Evolutionary conservation across 2,329 filamentous ascomycete genomes (phyloP), one percentile per base, ranked within the genome.

Genomic region (Cyanodermella asteris): DNA sequence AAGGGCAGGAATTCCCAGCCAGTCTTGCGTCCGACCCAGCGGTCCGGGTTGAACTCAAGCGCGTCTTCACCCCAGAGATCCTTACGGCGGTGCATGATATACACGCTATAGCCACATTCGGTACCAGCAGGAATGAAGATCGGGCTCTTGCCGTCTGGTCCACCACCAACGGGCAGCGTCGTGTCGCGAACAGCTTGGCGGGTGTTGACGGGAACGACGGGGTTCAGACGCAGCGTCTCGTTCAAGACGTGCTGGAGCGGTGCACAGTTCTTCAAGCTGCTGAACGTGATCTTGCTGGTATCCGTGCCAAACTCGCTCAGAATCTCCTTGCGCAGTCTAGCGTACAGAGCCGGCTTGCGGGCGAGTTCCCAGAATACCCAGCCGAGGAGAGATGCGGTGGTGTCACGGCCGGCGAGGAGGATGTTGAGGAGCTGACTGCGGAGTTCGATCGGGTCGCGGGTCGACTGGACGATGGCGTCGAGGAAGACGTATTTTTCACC

Each of bases 81-180:
- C 19, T 42, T 44, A 9, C 73, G 64, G 2, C 76, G 67, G 40
- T 87, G 76, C 72, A 84, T 75, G 5, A 64, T 48, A 27, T 78
- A 59, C 0, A 72, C 58, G 23, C 59, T 68, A 53, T 80, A 87
- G 22, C 50, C 55, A 31, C 87, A 53, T 5, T 60, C 46, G 2
- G 67, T 68, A 38, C 71, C 65, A 43, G 75, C 72, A 29, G 63
- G 60, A 6, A 80, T 49, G 29, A 67, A 64, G 2, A 84, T 41
- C 0, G 73, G 74, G 21, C 57, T 49, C 2, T 49, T 45, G 18
- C 55, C 46, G 13, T 34, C 27, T 2, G 13, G 7, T n/a, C 28
- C 31, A 4, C 32, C 32, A 15, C 33, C 33, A 6, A 23, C 27
- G 16, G 53, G 53, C 16, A 59, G 37, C 7, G 45, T 50, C 2